phyloP scores from a whole-genome alignment of 2,329 filamentous ascomycete species.

The Fusarium denticulatum region DNA sequence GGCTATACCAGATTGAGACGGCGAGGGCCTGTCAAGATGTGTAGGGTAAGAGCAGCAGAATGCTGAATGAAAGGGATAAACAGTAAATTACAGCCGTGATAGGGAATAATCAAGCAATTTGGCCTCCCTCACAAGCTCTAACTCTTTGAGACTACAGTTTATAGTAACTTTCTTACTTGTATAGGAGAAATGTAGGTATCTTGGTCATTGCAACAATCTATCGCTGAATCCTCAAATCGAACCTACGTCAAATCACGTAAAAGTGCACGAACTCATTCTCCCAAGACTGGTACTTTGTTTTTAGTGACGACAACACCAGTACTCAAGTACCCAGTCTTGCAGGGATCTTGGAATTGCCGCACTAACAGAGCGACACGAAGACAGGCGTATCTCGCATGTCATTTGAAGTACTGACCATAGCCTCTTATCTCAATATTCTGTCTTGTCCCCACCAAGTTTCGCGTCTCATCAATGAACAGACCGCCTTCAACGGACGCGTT shows the following conservation, averaged over 20 bases:
- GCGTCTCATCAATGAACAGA: not conserved
- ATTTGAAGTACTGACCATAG: not conserved
- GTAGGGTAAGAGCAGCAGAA: not conserved
- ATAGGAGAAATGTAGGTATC: rapidly evolving
- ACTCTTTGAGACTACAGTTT: rapidly evolving
- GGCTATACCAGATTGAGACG: not conserved
- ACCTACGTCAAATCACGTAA: rapidly evolving
- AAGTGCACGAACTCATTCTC: too few relatives aligned
- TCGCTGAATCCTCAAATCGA: rapidly evolving
- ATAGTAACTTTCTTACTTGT: rapidly evolving
- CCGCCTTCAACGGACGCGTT: too few relatives aligned
- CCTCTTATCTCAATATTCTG: rapidly evolving
- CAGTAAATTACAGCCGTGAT: not conserved
- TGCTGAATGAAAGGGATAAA: not conserved
- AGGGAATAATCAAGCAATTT: rapidly evolving
- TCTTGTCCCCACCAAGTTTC: too few relatives aligned
- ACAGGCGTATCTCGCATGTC: rapidly evolving
- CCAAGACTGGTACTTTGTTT: too few relatives aligned
- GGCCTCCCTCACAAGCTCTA: rapidly evolving
- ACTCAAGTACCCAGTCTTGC: rapidly evolving
- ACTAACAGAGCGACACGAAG: rapidly evolving
- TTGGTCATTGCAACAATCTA: rapidly evolving
- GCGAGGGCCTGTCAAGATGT: rapidly evolving
- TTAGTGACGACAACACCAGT: rapidly evolving
- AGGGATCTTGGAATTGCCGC: rapidly evolving